phyloP scores from a whole-genome alignment of 1,284 basidiomycete genomes.

The Boletellus dicymbophilus region DNA sequence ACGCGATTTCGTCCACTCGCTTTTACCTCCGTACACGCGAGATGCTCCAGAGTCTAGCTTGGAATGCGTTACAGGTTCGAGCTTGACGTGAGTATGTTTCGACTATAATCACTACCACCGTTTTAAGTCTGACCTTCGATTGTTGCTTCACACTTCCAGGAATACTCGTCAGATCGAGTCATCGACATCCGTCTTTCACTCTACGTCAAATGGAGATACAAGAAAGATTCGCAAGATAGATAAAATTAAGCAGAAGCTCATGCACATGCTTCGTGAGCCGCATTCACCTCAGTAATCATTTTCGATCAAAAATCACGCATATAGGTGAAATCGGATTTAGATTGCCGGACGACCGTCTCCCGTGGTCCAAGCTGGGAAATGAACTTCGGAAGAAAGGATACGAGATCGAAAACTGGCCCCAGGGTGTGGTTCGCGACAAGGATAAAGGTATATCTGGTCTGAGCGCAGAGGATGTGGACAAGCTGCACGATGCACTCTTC shows the following conservation, averaged over 20 bases:
- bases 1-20: background rate
- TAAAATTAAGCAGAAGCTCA: constrained; percentile 8
- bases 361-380: constrained; percentile 12
- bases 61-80: background rate
- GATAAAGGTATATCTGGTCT: constrained; percentile 12
- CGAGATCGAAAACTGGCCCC: constrained; percentile 12
- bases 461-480: constrained; percentile 5
- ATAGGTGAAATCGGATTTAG: constrained; percentile 8
- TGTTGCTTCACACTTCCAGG: background rate
- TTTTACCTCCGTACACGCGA: background rate
- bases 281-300: too few relatives aligned
- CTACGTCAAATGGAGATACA: background rate
- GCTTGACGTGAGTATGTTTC: background rate
- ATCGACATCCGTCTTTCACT: background rate
- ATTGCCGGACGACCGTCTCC: constrained; percentile 4
- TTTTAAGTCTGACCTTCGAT: background rate
- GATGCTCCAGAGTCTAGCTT: background rate
- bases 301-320: background rate
- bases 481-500: constrained; percentile 8
- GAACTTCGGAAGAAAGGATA: constrained; percentile 5
- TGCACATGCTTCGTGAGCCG: constrained; percentile 16
- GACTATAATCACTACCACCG: too few relatives aligned
- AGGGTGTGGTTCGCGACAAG: constrained; percentile 1
- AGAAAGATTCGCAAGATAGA: constrained; percentile 1
- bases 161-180: background rate